These are phyloP conservation scores for Fusarium protoensiforme DNA, from an alignment of 2,329 filamentous ascomycete species.

Conservation along the genomic window DNA sequence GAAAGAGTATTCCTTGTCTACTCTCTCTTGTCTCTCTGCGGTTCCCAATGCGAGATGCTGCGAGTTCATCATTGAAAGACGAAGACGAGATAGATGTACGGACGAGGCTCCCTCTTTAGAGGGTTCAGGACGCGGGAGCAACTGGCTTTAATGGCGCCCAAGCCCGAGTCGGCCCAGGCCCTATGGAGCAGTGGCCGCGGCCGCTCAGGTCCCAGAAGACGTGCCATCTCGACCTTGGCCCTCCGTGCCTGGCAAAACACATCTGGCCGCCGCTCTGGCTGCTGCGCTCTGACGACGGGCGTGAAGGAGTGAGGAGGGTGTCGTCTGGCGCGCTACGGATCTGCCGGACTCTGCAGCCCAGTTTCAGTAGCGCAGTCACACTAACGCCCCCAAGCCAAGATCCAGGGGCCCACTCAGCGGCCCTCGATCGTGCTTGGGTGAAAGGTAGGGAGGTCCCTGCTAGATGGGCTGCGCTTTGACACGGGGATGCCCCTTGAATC, in stretches of 20 bases:
- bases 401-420: conserved; percentile 19
- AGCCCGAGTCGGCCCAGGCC: conserved; percentile 18
- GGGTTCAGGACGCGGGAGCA: conserved; percentile 27
- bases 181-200: background rate
- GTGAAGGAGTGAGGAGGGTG: conserved; percentile 10
- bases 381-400: conserved; percentile 15
- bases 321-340: conserved; percentile 37
- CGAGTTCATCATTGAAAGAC: conserved; percentile 38
- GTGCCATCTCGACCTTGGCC: conserved; percentile 6
- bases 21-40: conserved; percentile 30
- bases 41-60: conserved; percentile 34
- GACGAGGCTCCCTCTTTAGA: conserved; percentile 32
- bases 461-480: conserved; percentile 34
- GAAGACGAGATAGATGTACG: conserved; percentile 6
- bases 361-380: conserved; percentile 23
- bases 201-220: background rate
- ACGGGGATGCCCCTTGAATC: conserved; percentile 20
- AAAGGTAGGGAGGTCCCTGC: conserved; percentile 25
- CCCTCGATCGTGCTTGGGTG: conserved; percentile 13
- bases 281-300: conserved; percentile 29
- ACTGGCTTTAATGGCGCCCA: conserved; percentile 41
- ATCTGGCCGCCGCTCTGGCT: background rate
- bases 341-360: conserved; percentile 30
- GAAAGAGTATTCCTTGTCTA: conserved; percentile 46
- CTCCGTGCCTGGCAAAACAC: conserved; percentile 1